Evolutionary conservation across 352 stramenopile genomes (phyloP).

Genomic region (Thraustochytrium striatum): DNA sequence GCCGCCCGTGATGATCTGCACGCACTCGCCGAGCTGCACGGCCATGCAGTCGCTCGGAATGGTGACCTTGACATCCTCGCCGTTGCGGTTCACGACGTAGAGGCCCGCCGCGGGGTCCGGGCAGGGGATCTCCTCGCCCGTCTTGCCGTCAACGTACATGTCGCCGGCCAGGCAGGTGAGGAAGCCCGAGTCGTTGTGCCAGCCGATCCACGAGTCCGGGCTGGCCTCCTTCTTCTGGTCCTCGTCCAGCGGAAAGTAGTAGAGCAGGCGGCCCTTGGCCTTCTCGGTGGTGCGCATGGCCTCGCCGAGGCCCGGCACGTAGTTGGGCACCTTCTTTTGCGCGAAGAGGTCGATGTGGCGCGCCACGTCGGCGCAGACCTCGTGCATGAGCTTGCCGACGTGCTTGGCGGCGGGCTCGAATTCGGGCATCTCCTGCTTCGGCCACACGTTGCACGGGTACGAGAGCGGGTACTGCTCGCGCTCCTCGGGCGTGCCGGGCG

Average conservation of each 20-base stretch:
- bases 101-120: slow-evolving; percentile 78
- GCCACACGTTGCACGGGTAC: slow-evolving; percentile 89
- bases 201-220: slow-evolving; percentile 83
- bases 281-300: slow-evolving; percentile 80
- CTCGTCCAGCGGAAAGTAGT: slow-evolving; percentile 84
- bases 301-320: slow-evolving; percentile 63
- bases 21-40: slow-evolving; percentile 71
- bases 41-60: slow-evolving; percentile 44
- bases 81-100: slow-evolving; percentile 84
- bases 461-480: slow-evolving; percentile 69
- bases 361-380: slow-evolving; percentile 79
- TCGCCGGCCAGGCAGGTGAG: slow-evolving; percentile 70
- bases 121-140: slow-evolving; percentile 56
- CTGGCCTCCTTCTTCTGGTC: slow-evolving; percentile 29
- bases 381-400: slow-evolving; percentile 79
- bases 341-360: slow-evolving; percentile 76
- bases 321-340: background rate
- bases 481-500: slow-evolving; percentile 17
- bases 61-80: slow-evolving; percentile 65
- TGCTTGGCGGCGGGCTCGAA: slow-evolving; percentile 81
- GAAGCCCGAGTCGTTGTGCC: slow-evolving; percentile 92
- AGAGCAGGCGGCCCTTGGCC: slow-evolving; percentile 87
- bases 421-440: slow-evolving; percentile 65
- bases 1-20: slow-evolving; percentile 89
- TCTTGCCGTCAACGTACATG: slow-evolving; percentile 56